Evolutionary conservation across 1,284 basidiomycete genomes (phyloP), one percentile per base, ranked within the genome.

Genomic region (Ustilago nuda): DNA sequence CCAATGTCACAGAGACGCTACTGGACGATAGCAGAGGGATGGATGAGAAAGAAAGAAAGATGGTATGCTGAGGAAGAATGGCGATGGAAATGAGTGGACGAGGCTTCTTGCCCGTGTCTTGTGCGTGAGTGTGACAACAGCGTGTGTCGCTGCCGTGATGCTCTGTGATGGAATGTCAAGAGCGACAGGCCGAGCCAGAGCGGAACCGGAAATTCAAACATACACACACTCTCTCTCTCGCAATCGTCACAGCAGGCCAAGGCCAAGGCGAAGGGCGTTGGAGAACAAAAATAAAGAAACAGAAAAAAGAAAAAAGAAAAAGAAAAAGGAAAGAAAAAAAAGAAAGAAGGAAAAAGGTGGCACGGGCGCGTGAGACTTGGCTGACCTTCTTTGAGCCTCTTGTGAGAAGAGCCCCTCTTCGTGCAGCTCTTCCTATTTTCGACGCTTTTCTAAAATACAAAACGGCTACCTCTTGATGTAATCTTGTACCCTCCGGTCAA

Each of bases 351-450:
- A 8, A 19, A 58, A 33, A 39, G 33, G 55, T 64, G 63, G 64
- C 64, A 59, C 52, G 64, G 27, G 64, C 64, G 64, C 64, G 64
- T 66, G 64, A 66, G 64, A 27, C 56, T n/a, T 27, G 23, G 23
- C 23, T 27, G 23, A 27, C 23, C 23, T 27, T 27, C 23, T 27
- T 27, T 27, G 23, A 9, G 19, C 19, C 9, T 45, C 19, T 15
- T 39, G n/a, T 17, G n/a, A 36, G 3, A 46, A 23, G 36, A 55
- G 41, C 35, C 48, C 48, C 48, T 50, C 27, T 45, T n/a, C n/a
- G 13, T 41, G 39, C 43, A 45, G 43, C 43, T 50, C 23, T 50
- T 30, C 27, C 30, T 32, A 30, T 32, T 50, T 50, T 50, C 27
- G 48, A 30, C n/a, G 39, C 39, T 17, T 27, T 48, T 48, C 45